phyloP scores from a whole-genome alignment of 352 stramenopile genomes.

The Pythium plurisporium region DNA sequence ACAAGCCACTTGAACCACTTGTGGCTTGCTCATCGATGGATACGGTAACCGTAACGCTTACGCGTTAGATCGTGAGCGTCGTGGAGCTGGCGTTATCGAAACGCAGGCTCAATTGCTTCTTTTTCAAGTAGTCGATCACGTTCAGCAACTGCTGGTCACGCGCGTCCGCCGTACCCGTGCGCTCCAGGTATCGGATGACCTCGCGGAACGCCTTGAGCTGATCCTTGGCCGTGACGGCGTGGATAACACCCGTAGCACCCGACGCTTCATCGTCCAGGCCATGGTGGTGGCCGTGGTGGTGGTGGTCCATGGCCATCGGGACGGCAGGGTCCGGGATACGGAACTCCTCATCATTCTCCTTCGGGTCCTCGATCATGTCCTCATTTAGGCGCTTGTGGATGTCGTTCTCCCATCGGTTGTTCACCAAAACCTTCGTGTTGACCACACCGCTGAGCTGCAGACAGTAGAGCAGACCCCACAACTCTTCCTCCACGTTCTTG shows the following conservation, averaged over 20 bases:
- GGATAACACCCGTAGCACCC: constrained; percentile 17
- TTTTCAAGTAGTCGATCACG: constrained; percentile 85
- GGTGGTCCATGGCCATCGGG: constrained; percentile 26
- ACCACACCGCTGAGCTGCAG: constrained; percentile 79
- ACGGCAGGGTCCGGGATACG: constrained; percentile 50
- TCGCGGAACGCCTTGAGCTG: constrained; percentile 84
- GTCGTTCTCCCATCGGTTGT: constrained; percentile 86
- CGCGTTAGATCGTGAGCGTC: constrained; percentile 82
- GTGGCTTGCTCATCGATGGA: too few relatives aligned
- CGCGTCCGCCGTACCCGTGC: constrained; percentile 55
- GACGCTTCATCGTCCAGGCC: constrained; percentile 34
- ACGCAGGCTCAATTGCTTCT: constrained; percentile 83
- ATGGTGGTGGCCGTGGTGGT: constrained; percentile 21
- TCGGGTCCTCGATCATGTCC: constrained; percentile 83
- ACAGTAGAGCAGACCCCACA: constrained; percentile 84
- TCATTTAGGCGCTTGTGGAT: constrained; percentile 88
- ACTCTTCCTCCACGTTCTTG: constrained; percentile 85
- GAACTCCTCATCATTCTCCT: constrained; percentile 82
- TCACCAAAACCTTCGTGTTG: constrained; percentile 85
- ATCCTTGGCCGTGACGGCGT: constrained; percentile 61
- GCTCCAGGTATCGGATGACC: constrained; percentile 82
- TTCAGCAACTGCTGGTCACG: constrained; percentile 68
- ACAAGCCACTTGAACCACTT: too few relatives aligned
- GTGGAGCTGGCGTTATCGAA: constrained; percentile 84
- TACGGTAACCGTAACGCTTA: too few relatives aligned